Base-by-base conservation (phyloP, 2,329 filamentous ascomycete genomes). In the Colletotrichum sublineola region DNA sequence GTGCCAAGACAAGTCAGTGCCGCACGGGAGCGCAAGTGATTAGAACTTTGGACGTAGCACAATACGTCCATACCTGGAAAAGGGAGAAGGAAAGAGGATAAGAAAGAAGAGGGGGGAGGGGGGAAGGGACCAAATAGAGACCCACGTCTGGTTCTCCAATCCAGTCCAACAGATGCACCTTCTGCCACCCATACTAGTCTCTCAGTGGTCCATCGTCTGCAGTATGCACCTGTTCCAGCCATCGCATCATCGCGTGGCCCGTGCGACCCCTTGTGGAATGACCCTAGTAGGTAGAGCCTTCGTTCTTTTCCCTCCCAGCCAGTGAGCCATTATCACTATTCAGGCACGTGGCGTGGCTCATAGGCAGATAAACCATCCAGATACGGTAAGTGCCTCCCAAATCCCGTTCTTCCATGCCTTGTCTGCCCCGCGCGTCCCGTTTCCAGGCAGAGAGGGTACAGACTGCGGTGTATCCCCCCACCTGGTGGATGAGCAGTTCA, bases 351-450 rank as follows among this genome's bases (percentile, higher is more conserved):
- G 63, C 56, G 57, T 36, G 52, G 48, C 63, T 57, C 24, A 68
- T 67, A 71, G 63, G 63, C 68, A 56, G 68, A 68, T 71, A 62
- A 61, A 50, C 38, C 48, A 55, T 15, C 18, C 11, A 64, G 62
- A 33, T 24, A 42, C 58, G 33, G 11, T n/a, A 55, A 33, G 38
- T 14, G 36, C 62, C 50, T 36, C 24, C 36, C 24, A n/a, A 36
- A 15, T 24, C 20, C 5, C 12, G 4, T 15, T 18, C 24, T 42
- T 42, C 31, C n/a, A 20, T n/a, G 36, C 48, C 18, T 14, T n/a
- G 48, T n/a, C 48, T 42, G 48, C 55, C 46, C 20, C 48, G 50
- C 36, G 50, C 62, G 9, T 18, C 33, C n/a, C 18, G 44, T 38
- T 40, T 20, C 29, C 29, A 60, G 12, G 24, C 40, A 63, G 29